phyloP scores from a whole-genome alignment of 495 filamentous ascomycete genomes.

The Neurospora sublineolata region DNA sequence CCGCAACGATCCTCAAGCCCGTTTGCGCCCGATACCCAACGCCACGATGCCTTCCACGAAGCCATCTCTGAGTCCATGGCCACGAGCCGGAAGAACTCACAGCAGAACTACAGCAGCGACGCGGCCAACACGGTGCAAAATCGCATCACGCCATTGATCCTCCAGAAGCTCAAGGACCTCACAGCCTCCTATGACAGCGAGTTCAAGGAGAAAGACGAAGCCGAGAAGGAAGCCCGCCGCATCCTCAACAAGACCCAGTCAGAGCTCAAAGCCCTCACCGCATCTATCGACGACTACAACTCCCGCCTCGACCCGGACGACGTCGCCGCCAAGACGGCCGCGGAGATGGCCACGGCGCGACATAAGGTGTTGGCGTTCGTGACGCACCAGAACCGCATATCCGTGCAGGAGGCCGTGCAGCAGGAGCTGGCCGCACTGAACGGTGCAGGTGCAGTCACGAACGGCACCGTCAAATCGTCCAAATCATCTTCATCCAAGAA shows the following conservation, averaged over 20 bases:
- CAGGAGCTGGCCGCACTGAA: constrained; percentile 15
- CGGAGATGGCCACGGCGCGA: constrained; percentile 22
- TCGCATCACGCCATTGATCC: constrained; percentile 43
- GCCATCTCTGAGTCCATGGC: constrained; percentile 21
- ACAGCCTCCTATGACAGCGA: constrained; percentile 49
- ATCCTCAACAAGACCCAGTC: constrained; percentile 41
- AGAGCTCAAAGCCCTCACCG: constrained; percentile 40
- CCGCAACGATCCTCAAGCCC: constrained; percentile 51
- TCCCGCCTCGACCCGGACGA: constrained; percentile 33
- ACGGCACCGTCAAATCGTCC: constrained; percentile 10
- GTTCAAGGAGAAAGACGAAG: constrained; percentile 46
- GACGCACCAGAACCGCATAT: constrained; percentile 30
- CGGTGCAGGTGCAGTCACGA: constrained; percentile 8
- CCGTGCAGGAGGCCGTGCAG: constrained; percentile 25
- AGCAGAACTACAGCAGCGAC: constrained; percentile 32
- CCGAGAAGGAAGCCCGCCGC: constrained; percentile 44
- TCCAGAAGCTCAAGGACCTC: constrained; percentile 46
- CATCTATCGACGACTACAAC: constrained; percentile 38
- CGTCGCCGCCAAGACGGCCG: constrained; percentile 25
- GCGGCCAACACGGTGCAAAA: constrained; percentile 48
- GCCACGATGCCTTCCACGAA: constrained; percentile 31
- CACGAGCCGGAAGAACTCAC: constrained; percentile 8
- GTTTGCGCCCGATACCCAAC: constrained; percentile 42
- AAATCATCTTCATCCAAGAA: background rate
- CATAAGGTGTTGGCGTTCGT: constrained; percentile 28